Percentiles rank a stretch among this genome's conserved stretches.
phyloP scores from a whole-genome alignment of 257 asterid species.

The Parsonsia alboflavescens region DNA sequence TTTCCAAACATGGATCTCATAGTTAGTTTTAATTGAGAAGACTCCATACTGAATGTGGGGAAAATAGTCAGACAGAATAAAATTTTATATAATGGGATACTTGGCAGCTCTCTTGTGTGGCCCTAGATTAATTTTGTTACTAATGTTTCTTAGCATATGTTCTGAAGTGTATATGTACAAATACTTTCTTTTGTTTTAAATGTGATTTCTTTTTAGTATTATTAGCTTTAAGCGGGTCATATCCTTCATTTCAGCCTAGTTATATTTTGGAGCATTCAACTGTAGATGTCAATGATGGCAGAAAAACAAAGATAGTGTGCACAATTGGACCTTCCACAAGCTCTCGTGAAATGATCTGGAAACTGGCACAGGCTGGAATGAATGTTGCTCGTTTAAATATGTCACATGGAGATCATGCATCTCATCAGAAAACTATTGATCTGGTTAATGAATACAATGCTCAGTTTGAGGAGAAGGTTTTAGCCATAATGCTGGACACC shows the following conservation, averaged over 20 bases:
- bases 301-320: conserved; percentile 93
- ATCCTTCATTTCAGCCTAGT: conserved; percentile 26
- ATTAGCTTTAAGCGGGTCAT: background rate
- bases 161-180: background rate
- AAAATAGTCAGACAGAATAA: background rate
- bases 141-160: background rate
- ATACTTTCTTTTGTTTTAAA: background rate
- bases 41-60: background rate
- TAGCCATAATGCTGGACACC: conserved; percentile 95
- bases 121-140: background rate
- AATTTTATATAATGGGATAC: background rate
- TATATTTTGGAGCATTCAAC: conserved; percentile 31
- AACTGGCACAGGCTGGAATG: conserved; percentile 95
- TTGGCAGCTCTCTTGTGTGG: background rate
- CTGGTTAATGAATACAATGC: conserved; percentile 92
- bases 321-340: conserved; percentile 97
- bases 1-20: background rate
- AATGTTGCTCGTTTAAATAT: conserved; percentile 93
- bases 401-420: conserved; percentile 98
- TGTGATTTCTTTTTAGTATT: background rate
- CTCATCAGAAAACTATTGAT: conserved; percentile 91
- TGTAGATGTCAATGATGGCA: conserved; percentile 35
- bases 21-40: background rate
- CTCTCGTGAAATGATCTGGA: conserved; percentile 98
- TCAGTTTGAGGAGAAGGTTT: conserved; percentile 69